phyloP scores from a whole-genome alignment of 306 rosid species.

The Cicer yamashitae region DNA sequence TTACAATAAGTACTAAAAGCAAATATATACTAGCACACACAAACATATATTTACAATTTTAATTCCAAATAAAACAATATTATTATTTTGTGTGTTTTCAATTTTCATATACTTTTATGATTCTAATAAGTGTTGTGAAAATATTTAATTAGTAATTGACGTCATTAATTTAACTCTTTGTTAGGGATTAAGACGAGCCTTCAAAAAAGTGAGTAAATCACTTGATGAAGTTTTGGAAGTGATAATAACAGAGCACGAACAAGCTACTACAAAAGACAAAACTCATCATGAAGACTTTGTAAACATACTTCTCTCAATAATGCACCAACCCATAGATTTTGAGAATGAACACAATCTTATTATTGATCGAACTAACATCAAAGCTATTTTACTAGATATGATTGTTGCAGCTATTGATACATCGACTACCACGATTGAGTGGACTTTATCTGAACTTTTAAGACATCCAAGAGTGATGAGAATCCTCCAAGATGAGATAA shows the following conservation, averaged over 20 bases:
- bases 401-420: background rate
- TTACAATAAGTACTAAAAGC: no score
- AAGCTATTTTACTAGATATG: background rate
- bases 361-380: background rate
- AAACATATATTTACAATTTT: no score
- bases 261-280: background rate
- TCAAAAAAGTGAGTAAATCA: background rate
- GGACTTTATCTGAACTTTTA: background rate
- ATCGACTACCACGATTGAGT: background rate
- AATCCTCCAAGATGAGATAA: background rate
- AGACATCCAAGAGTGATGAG: background rate
- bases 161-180: background rate
- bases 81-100: no score
- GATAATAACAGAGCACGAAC: background rate
- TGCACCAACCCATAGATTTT: background rate
- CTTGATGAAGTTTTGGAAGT: background rate
- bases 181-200: background rate
- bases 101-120: background rate
- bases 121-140: background rate
- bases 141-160: background rate
- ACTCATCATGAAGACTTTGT: background rate
- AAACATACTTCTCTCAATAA: background rate
- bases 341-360: background rate
- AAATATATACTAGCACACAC: no score
- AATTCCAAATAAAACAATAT: no score